Conservation (phyloP, 78 protist genomes). For the Dictyostelium intermedium region DNA sequence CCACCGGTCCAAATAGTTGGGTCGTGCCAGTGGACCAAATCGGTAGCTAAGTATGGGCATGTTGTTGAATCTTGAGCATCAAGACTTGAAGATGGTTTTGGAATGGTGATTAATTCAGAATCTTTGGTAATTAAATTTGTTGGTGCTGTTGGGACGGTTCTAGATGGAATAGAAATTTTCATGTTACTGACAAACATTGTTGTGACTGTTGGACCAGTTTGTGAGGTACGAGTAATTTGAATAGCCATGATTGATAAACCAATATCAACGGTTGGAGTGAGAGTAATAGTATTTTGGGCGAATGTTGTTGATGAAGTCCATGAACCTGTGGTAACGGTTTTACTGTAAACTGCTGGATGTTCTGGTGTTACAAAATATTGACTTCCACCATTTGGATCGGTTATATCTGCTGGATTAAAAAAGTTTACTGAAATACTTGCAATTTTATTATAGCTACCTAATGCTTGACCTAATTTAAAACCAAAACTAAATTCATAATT, state of each 20-base stretch:
- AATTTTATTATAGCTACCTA: conserved; percentile 5
- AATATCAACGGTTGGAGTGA: not conserved
- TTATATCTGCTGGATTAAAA: not conserved
- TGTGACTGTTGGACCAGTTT: not conserved
- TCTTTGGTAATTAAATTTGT: not conserved
- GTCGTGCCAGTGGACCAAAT: conserved; percentile 54
- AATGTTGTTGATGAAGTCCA: not conserved
- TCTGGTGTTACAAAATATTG: not conserved
- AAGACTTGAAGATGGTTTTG: conserved; percentile 15
- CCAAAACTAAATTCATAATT: not conserved
- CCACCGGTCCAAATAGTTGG: conserved; percentile 51
- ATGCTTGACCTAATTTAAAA: not conserved
- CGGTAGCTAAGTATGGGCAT: conserved; percentile 41
- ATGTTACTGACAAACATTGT: not conserved
- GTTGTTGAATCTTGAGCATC: not conserved
- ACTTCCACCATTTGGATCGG: conserved; percentile 6
- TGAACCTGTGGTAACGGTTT: not conserved
- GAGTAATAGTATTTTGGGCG: not conserved
- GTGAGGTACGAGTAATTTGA: not conserved
- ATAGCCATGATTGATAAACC: not conserved
- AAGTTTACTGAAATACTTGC: not conserved
- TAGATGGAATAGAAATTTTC: not conserved
- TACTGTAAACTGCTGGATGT: not conserved
- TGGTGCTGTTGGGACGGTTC: not conserved
- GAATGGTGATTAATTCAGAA: not conserved